These are phyloP conservation scores for Eragrostis curvula DNA, from an alignment of 176 grass and related monocot species.

Conservation along the genomic window DNA sequence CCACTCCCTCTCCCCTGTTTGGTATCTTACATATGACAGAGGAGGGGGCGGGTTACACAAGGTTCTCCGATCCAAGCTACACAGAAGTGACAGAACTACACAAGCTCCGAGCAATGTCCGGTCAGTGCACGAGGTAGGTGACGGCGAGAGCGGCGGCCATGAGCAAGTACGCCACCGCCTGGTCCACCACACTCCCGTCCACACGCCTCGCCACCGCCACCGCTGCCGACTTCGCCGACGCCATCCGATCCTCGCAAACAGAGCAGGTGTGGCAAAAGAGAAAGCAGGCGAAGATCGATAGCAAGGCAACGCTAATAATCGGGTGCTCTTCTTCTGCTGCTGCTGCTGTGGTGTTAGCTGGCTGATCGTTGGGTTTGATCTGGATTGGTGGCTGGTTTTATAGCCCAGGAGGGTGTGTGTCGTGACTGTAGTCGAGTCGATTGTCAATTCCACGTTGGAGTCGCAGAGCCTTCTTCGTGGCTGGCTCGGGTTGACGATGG, in stretches of 20 bases:
- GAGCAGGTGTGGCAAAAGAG: too few relatives aligned
- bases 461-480: background rate
- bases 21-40: background rate
- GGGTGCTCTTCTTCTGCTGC: background rate
- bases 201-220: background rate
- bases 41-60: too few relatives aligned
- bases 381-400: background rate
- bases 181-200: constrained; percentile 29
- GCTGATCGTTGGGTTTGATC: background rate
- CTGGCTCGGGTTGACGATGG: background rate
- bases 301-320: background rate
- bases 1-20: background rate
- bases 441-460: background rate
- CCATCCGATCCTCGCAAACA: background rate
- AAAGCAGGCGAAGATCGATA: too few relatives aligned
- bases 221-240: background rate
- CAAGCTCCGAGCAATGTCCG: background rate
- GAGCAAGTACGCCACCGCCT: constrained; percentile 49
- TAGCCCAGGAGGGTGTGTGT: background rate
- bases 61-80: too few relatives aligned
- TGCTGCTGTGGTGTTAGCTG: background rate
- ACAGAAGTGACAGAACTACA: too few relatives aligned
- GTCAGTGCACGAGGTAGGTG: constrained; percentile 50
- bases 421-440: background rate
- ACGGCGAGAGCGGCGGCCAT: constrained; percentile 51